These are phyloP conservation scores for Gossypium schwendimanii DNA, from an alignment of 441 rosid species.

Conservation along the genomic window DNA sequence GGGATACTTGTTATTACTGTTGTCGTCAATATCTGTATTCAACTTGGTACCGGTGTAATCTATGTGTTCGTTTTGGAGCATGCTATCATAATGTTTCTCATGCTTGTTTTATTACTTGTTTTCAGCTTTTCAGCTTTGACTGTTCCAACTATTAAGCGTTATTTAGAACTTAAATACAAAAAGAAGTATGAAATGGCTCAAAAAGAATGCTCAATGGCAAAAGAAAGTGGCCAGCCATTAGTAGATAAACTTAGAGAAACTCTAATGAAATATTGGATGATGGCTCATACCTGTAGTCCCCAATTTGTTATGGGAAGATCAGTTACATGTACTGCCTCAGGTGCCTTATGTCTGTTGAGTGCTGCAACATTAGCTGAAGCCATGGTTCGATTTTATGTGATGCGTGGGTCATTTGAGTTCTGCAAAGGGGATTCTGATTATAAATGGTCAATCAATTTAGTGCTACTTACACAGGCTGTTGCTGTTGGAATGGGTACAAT, in stretches of 20 bases:
- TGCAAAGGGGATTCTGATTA: constrained; percentile 78
- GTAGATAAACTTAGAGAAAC: constrained; percentile 40
- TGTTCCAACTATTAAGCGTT: constrained; percentile 46
- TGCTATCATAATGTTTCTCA: constrained; percentile 44
- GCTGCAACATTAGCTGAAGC: constrained; percentile 40
- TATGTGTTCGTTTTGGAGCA: constrained; percentile 62
- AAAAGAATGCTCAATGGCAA: constrained; percentile 31
- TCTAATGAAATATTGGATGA: constrained; percentile 68
- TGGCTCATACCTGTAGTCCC: constrained; percentile 83
- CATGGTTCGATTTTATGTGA: constrained; percentile 45
- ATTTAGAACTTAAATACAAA: constrained; percentile 53
- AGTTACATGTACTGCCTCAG: constrained; percentile 62
- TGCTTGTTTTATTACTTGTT: constrained; percentile 48
- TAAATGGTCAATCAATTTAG: constrained; percentile 56
- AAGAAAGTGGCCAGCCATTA: constrained; percentile 15
- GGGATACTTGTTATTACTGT: constrained; percentile 64
- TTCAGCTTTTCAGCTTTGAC: constrained; percentile 51
- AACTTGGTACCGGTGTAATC: constrained; percentile 74
- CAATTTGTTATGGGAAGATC: constrained; percentile 80
- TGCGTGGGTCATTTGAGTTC: constrained; percentile 46
- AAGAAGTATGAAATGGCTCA: constrained; percentile 46
- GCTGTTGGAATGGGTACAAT: constrained; percentile 61
- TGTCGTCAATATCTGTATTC: constrained; percentile 60
- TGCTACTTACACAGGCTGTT: constrained; percentile 51
- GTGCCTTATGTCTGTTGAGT: constrained; percentile 40